These are phyloP conservation scores for Apiospora arundinis DNA, from an alignment of 2,329 filamentous ascomycete genomes.

Conservation along the genomic window DNA sequence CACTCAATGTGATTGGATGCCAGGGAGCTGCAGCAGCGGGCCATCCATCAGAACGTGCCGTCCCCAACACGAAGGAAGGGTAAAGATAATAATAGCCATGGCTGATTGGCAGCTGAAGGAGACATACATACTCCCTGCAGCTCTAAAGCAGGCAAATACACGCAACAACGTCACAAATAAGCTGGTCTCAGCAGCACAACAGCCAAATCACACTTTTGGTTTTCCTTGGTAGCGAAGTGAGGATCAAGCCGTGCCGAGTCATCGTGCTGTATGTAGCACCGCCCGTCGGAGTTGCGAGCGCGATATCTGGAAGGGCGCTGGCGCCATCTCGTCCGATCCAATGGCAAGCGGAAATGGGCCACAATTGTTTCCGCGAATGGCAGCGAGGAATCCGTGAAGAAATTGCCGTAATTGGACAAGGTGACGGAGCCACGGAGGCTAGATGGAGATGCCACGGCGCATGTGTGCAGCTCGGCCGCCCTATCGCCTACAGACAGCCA, in stretches of 20 bases:
- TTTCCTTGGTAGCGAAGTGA: background rate
- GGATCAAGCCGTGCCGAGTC: background rate
- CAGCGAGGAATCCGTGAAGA: conserved; percentile 3
- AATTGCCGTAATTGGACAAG: conserved; percentile 11
- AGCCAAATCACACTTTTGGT: background rate
- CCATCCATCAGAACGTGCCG: conserved; percentile 6
- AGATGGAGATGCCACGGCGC: background rate
- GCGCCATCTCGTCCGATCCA: conserved; percentile 1
- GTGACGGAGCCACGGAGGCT: conserved; percentile 5
- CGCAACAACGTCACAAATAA: background rate
- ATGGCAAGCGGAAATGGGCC: background rate
- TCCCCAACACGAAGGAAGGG: background rate
- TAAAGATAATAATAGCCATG: conserved; percentile 17
- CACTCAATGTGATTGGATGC: background rate
- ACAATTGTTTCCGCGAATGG: conserved; percentile 19
- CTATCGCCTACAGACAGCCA: background rate
- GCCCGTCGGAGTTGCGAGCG: conserved; percentile 1
- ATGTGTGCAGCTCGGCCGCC: background rate
- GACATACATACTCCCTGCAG: background rate
- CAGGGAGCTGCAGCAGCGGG: background rate
- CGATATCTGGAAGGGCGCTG: background rate
- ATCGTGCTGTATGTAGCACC: background rate
- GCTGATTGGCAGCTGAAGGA: background rate
- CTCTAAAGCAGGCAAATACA: conserved; percentile 3
- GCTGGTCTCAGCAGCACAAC: background rate